Evolutionary conservation across 768 basidiomycete genomes (phyloP), one percentile per base, ranked within the genome.

Genomic region (Mycena kentingensis): DNA sequence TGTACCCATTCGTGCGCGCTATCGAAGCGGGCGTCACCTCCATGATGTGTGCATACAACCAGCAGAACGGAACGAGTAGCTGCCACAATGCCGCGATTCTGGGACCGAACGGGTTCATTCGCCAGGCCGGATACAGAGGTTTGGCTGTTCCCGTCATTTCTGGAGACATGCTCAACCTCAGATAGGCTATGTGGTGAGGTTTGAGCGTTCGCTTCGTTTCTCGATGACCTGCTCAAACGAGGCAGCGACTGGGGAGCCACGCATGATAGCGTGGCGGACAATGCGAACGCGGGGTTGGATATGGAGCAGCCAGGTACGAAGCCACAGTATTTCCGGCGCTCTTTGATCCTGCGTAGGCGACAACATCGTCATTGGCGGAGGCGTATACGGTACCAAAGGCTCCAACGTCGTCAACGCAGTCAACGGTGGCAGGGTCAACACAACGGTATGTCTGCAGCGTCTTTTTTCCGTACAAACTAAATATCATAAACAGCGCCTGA

Each of bases 51-150:
- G 73, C 74, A 10, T 79, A 75, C 54, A 82, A 83, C 57, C 73
- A 77, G 39, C 63, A 83, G 56, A 84, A 85, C 51, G 71, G 75
- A 3, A 84, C 85, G 1, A 85, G 82, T 13, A 80, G 85, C 0
- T 87, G 85, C 61, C 83, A 87, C 55, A 81, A 85, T 54, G 70
- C 75, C 22, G 73, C 70, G 32, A 66, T 80, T 13, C 63, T 86
- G 32, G 76, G 76, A 15, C 68, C 71, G 3, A 58, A 67, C 43
- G 76, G 76, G 1, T 53, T 74, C 19, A 58, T 79, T 49, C 70
- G 66, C 35, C 67, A 61, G 44, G 66, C 66, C 47, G 77, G 77
- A 1, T 80, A 79, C 64, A 66, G 74, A 66, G 78, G 78, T 71
- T 39, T 15, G 62, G 34, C 4, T 35, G 21, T 16, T 19, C 25